These are phyloP conservation scores for Podaxis mareebaensis DNA, from an alignment of 768 basidiomycete genomes.

Conservation along the genomic window DNA sequence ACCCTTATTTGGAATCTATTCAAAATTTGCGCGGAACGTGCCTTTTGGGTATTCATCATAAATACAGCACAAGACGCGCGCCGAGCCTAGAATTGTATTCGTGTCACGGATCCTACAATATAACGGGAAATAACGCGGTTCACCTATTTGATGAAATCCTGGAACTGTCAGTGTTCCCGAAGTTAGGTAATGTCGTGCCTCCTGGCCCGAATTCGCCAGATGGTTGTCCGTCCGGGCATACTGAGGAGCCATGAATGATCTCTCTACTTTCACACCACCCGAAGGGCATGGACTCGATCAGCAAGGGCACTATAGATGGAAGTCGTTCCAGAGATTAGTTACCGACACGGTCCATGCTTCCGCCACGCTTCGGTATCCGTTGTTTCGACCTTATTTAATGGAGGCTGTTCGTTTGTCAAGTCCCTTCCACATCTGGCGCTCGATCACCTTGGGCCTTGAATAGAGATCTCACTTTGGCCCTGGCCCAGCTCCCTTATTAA, in stretches of 20 bases:
- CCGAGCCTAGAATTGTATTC: not conserved
- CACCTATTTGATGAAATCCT: not conserved
- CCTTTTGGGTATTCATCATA: constrained; percentile 26
- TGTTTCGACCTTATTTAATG: constrained; percentile 29
- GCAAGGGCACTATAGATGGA: constrained; percentile 4
- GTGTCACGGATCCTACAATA: constrained; percentile 5
- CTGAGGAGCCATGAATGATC: not conserved
- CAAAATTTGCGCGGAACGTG: constrained; percentile 11
- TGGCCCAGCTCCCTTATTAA: constrained; percentile 34
- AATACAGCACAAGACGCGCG: constrained; percentile 17
- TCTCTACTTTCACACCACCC: constrained; percentile 3
- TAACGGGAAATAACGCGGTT: not conserved
- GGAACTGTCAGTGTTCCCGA: constrained; percentile 6
- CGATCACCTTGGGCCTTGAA: constrained; percentile 30
- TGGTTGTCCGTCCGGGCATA: constrained; percentile 12
- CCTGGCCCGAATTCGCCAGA: constrained; percentile 3
- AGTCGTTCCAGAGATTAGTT: constrained; percentile 5
- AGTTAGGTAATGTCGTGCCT: constrained; percentile 5
- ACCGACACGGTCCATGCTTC: constrained; percentile 25
- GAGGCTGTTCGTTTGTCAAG: constrained; percentile 35
- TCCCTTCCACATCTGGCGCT: constrained; percentile 32
- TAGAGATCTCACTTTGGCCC: constrained; percentile 29
- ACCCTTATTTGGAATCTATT: not conserved
- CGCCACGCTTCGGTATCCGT: constrained; percentile 28
- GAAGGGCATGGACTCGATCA: constrained; percentile 15